Evolutionary conservation across 129 eudicot species (phyloP).

Genomic region (Kitagawia praeruptora): DNA sequence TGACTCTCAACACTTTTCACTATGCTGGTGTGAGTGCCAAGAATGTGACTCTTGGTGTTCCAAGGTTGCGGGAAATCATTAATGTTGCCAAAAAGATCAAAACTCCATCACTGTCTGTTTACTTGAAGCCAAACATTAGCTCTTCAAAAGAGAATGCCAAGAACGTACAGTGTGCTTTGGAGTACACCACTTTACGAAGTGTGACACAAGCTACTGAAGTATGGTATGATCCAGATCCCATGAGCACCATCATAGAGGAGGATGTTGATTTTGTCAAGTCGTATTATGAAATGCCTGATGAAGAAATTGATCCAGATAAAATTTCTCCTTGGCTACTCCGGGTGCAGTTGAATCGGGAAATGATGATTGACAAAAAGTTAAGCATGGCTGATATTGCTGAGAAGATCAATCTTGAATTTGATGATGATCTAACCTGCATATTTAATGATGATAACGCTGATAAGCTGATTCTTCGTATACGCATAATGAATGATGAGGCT

Average conservation of each 20-base stretch:
- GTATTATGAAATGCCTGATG: conserved; percentile 96
- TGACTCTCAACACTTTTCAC: conserved; percentile 94
- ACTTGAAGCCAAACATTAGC: conserved; percentile 66
- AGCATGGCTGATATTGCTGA: conserved; percentile 97
- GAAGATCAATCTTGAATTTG: conserved; percentile 81
- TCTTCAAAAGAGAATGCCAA: conserved; percentile 82
- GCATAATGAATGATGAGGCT: conserved; percentile 95
- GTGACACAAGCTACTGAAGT: conserved; percentile 99
- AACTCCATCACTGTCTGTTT: conserved; percentile 94
- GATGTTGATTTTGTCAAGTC: conserved; percentile 95
- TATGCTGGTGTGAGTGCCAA: conserved; percentile 99
- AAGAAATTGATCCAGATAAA: conserved; percentile 82
- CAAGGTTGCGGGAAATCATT: conserved; percentile 88
- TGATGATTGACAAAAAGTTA: conserved; percentile 97
- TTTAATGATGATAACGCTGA: conserved; percentile 93
- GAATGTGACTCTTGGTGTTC: conserved; percentile 96
- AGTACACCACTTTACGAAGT: conserved; percentile 83
- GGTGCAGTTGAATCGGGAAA: conserved; percentile 81
- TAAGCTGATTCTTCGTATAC: conserved; percentile 83
- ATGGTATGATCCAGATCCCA: conserved; percentile 98
- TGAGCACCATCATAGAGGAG: conserved; percentile 87
- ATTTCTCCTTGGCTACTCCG: conserved; percentile 97
- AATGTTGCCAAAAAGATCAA: conserved; percentile 95
- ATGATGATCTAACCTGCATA: conserved; percentile 84
- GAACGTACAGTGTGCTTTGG: conserved; percentile 88